Evolutionary conservation across 2,329 filamentous ascomycete species (phyloP).

Genomic region (Monilinia fructicola): DNA sequence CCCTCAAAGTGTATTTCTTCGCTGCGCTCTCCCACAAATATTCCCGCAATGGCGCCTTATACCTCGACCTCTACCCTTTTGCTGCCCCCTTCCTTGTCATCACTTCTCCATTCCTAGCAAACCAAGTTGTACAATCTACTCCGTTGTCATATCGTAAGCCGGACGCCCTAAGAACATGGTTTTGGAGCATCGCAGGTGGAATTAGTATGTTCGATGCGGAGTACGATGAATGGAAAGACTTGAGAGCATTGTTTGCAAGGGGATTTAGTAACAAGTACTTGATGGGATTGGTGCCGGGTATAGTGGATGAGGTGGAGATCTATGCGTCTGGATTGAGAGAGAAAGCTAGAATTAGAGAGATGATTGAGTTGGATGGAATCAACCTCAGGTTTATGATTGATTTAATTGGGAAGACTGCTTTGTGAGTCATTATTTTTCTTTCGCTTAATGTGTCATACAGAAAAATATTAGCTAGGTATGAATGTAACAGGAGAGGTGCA

Average conservation of each 20-base stretch:
- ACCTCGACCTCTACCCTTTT: conserved; percentile 35
- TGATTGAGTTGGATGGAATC: conserved; percentile 29
- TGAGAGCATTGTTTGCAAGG: conserved; percentile 32
- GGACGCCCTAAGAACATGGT: conserved; percentile 24
- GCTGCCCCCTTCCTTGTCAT: conserved; percentile 28
- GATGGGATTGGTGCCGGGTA: conserved; percentile 25
- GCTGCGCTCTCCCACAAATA: conserved; percentile 26
- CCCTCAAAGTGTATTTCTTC: conserved; percentile 27
- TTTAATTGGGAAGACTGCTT: conserved; percentile 28
- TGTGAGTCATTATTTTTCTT: conserved; percentile 12
- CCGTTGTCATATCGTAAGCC: conserved; percentile 27
- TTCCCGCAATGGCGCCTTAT: conserved; percentile 27
- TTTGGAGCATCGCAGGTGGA: conserved; percentile 25
- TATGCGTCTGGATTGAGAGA: conserved; percentile 21
- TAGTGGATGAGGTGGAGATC: conserved; percentile 29
- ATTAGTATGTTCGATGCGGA: conserved; percentile 30
- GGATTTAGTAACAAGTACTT: conserved; percentile 32
- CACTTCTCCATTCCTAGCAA: conserved; percentile 27
- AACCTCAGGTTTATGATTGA: conserved; percentile 32
- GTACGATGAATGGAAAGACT: conserved; percentile 32
- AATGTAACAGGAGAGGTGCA: neutral
- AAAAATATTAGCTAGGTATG: no score
- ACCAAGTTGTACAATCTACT: conserved; percentile 28
- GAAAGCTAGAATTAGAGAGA: conserved; percentile 27
- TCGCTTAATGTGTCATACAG: neutral